Percentiles rank a stretch among this genome's conserved stretches.
Conservation (phyloP, 2,329 filamentous ascomycete species). For the Metarhizium brunneum region DNA sequence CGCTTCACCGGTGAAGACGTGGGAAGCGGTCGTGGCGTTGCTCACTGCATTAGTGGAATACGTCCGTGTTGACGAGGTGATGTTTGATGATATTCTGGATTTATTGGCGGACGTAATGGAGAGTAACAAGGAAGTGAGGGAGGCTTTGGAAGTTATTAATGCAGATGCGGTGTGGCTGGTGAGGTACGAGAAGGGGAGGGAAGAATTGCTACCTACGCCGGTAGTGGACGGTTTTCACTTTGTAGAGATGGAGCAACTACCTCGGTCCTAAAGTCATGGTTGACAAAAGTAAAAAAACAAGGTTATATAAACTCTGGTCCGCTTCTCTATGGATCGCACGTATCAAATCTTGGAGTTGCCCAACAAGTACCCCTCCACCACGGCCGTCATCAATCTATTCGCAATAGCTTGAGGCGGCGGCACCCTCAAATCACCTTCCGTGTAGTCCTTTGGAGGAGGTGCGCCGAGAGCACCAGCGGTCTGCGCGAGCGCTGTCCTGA, state of each 20-base stretch:
- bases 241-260: slow-evolving; percentile 15
- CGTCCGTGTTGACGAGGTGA: slow-evolving; percentile 56
- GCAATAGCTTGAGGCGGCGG: slow-evolving; percentile 88
- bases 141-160: slow-evolving; percentile 55
- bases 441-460: slow-evolving; percentile 54
- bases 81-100: slow-evolving; percentile 63
- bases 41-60: slow-evolving; percentile 51
- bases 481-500: slow-evolving; percentile 60
- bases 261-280: slow-evolving; percentile 1
- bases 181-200: slow-evolving; percentile 37
- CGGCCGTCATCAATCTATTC: slow-evolving; percentile 74
- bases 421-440: slow-evolving; percentile 67
- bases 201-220: slow-evolving; percentile 27
- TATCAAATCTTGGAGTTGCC: slow-evolving; percentile 40
- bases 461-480: slow-evolving; percentile 61
- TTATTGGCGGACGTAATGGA: slow-evolving; percentile 45
- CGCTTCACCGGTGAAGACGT: slow-evolving; percentile 52
- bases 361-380: slow-evolving; percentile 64
- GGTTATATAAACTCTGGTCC: background rate
- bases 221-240: slow-evolving; percentile 34
- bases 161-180: slow-evolving; percentile 69
- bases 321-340: background rate
- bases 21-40: slow-evolving; percentile 52
- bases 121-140: slow-evolving; percentile 36
- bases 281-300: background rate